phyloP scores from a whole-genome alignment of 306 rosid genomes.

The Prunus mira region DNA sequence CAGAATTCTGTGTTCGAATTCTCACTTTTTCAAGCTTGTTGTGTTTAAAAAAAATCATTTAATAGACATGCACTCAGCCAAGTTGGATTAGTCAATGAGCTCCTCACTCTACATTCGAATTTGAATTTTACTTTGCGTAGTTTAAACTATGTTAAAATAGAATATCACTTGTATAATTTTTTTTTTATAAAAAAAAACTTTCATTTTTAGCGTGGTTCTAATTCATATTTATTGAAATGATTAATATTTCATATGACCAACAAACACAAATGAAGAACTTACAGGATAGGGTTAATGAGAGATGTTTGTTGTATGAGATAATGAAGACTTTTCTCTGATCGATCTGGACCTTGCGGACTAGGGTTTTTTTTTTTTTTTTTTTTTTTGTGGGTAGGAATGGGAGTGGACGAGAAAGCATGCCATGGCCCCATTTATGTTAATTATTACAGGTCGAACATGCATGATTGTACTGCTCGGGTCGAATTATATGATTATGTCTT shows the following conservation, averaged over 20 bases:
- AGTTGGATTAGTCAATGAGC: no score
- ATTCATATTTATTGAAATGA: neutral
- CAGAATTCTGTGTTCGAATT: no score
- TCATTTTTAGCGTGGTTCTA: neutral
- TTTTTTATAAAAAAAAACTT: no score
- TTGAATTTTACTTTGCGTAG: accelerated
- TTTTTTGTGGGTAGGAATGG: neutral
- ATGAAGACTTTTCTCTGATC: neutral
- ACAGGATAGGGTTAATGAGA: neutral
- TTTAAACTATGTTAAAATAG: no score
- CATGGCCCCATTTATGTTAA: slow-evolving; percentile 26
- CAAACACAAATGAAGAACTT: neutral
- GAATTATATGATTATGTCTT: slow-evolving; percentile 2
- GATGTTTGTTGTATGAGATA: neutral
- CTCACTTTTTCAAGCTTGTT: no score
- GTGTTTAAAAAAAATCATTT: no score
- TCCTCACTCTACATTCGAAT: accelerated
- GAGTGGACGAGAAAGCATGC: slow-evolving; percentile 6
- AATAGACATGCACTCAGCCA: accelerated
- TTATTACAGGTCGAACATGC: neutral
- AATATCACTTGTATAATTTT: no score
- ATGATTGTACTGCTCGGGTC: neutral
- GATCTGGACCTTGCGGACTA: neutral
- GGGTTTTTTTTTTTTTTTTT: neutral
- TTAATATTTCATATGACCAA: neutral